Percentiles rank a stretch among this genome's conserved stretches.
Evolutionary conservation across 1,284 basidiomycete species (phyloP).

Genomic region (Sporisorium exsertum): DNA sequence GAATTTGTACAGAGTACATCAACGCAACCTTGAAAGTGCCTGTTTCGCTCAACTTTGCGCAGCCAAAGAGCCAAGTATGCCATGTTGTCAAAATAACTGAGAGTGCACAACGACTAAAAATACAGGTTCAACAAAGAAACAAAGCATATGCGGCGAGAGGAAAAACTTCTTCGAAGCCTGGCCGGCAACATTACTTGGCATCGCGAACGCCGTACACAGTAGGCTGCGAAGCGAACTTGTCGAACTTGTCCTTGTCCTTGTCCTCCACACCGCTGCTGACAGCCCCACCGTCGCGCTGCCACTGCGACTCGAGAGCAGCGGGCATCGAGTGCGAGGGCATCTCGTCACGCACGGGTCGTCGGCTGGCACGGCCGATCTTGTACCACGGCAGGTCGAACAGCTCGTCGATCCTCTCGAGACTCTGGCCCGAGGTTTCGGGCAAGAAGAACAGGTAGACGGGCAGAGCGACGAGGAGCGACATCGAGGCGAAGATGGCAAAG

Average conservation of each 20-base stretch:
- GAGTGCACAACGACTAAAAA: neutral
- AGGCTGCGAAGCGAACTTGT: conserved; percentile 11
- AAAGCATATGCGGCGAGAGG: neutral
- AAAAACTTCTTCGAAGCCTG: neutral
- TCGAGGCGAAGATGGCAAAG: conserved; percentile 40
- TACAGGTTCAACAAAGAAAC: neutral
- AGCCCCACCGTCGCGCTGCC: conserved; percentile 7
- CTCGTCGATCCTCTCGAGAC: conserved; percentile 51
- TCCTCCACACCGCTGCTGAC: conserved; percentile 16
- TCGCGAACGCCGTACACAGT: conserved; percentile 29
- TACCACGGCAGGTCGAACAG: conserved; percentile 52
- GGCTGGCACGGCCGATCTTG: conserved; percentile 46
- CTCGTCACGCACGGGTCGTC: conserved; percentile 42
- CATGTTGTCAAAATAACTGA: neutral
- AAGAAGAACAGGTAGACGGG: conserved; percentile 50
- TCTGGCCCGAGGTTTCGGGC: conserved; percentile 49
- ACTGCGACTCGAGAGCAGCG: conserved; percentile 43
- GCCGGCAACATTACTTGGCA: conserved; percentile 19
- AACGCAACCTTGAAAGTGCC: conserved; percentile 38
- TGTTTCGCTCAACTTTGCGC: conserved; percentile 37
- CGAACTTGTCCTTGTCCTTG: conserved; percentile 43
- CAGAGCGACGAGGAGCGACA: conserved; percentile 34
- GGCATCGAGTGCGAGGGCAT: conserved; percentile 50
- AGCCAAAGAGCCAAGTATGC: conserved; percentile 3
- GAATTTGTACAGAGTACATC: neutral